Base-by-base conservation (phyloP, 768 basidiomycete genomes). In the Coprinopsis marcescibilis region DNA sequence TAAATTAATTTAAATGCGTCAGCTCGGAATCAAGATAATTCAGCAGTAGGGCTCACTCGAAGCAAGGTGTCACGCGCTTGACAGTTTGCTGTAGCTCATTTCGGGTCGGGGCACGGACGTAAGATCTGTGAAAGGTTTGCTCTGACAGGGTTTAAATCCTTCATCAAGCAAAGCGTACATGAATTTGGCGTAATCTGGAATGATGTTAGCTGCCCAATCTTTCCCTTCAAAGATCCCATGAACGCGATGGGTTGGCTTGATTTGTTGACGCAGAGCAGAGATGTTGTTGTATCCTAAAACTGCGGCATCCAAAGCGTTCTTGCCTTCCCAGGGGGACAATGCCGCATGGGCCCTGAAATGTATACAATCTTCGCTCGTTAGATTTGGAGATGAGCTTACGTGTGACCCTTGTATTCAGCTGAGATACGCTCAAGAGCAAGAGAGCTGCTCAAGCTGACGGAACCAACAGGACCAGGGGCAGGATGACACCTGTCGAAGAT, bases 251-350 rank as follows among this genome's bases (percentile, higher is more conserved):
- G 81, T 80, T 0, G 91, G 87, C 44, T 75, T 72, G 13, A 89
- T 71, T 55, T 93, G 91, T 61, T 94, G 91, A 13, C 91, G 78
- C 20, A 93, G 71, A 5, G 81, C 79, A 0, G 86, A 81, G 21
- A 93, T 80, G 44, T 81, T 85, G 40, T 76, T 84, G 58, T 93
- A 92, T 3, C 85, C 84, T 2, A 89, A 71, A 3, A 91, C 84
- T n/a, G 88, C 89, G 0, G 91, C 91, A 57, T 94, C 90, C 11
- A 91, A 64, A 1, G 89, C 83, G 52, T 92, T 91, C 50, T 70
- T 73, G 1, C 88, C 89, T 60, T 90, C 85, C 89, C 89, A 91
- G 19, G 89, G 89, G 17, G 82, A 83, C 21, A 85, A 67, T 1
- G 80, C 81, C 3, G 86, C 87, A 58, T 89, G 88, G 2, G 88